A percentile compares a stretch with the other conserved stretches of the same genome.
Conservation (phyloP, 2,329 filamentous ascomycete genomes). For the Stagonosporopsis tanaceti region DNA sequence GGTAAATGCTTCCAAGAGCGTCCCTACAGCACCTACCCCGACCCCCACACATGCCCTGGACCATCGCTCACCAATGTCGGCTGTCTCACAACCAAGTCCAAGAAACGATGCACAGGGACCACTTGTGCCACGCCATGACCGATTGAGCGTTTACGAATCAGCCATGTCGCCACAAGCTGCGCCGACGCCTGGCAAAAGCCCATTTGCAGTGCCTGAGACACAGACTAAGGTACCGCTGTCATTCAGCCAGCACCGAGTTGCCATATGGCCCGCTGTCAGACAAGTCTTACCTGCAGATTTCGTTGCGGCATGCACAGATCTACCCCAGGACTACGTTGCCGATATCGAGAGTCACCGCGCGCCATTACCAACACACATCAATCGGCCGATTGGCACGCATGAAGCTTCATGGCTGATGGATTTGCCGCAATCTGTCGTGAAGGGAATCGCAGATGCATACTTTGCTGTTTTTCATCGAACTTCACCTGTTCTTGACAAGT, state of each 20-base stretch:
- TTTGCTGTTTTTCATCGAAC: constrained; percentile 64
- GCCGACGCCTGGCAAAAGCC: constrained; percentile 36
- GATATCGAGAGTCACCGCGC: constrained; percentile 58
- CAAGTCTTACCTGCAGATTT: constrained; percentile 55
- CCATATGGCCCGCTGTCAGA: constrained; percentile 59
- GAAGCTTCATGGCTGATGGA: constrained; percentile 55
- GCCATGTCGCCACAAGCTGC: constrained; percentile 38
- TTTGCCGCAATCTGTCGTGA: constrained; percentile 58
- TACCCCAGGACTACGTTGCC: constrained; percentile 60
- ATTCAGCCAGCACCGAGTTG: constrained; percentile 61
- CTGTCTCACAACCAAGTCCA: constrained; percentile 42
- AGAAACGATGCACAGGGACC: constrained; percentile 22
- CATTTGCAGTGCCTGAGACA: constrained; percentile 29
- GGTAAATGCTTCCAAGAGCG: constrained; percentile 35
- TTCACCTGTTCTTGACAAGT: constrained; percentile 62
- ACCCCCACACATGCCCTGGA: constrained; percentile 21
- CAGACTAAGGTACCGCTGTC: constrained; percentile 50
- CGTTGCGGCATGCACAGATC: constrained; percentile 45
- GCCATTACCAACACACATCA: constrained; percentile 52
- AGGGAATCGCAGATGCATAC: constrained; percentile 62
- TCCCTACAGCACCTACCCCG: constrained; percentile 20
- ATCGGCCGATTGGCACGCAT: constrained; percentile 43
- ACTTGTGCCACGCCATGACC: constrained; percentile 26
- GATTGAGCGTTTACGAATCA: constrained; percentile 32
- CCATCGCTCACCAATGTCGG: constrained; percentile 37